Evolutionary conservation across 1,284 basidiomycete genomes (phyloP).

Genomic region (Moniliella sp.): DNA sequence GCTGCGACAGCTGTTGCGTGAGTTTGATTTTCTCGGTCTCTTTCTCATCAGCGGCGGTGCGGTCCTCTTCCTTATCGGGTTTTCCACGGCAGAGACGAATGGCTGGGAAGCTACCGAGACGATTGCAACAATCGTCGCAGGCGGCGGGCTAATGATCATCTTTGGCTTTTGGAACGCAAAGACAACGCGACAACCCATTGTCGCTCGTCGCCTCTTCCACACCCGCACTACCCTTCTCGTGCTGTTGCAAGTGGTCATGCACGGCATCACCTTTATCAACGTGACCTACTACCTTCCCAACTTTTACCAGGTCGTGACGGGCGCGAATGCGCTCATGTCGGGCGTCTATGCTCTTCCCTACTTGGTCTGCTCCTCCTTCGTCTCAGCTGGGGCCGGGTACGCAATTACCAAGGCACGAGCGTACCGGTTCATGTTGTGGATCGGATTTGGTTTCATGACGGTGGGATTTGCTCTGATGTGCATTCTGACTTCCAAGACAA

Average conservation of each 20-base stretch:
- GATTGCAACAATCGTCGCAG: constrained; percentile 52
- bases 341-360: constrained; percentile 56
- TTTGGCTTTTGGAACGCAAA: constrained; percentile 47
- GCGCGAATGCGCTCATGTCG: constrained; percentile 50
- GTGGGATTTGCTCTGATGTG: constrained; percentile 14
- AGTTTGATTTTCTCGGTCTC: constrained; percentile 60
- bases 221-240: constrained; percentile 53
- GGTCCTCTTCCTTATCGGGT: constrained; percentile 57
- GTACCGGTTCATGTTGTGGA: constrained; percentile 48
- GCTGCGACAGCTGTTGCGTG: constrained; percentile 42
- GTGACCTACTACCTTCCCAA: constrained; percentile 31
- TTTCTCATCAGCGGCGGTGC: constrained; percentile 50
- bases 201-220: constrained; percentile 58
- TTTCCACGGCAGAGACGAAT: constrained; percentile 49
- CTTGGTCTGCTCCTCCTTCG: constrained; percentile 45
- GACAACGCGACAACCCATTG: constrained; percentile 50
- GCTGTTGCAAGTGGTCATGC: constrained; percentile 45
- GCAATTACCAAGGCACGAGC: constrained; percentile 43
- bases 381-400: constrained; percentile 45
- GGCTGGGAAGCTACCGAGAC: constrained; percentile 39
- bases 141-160: constrained; percentile 42
- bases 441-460: constrained; percentile 15
- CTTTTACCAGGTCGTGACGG: constrained; percentile 53
- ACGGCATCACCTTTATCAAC: constrained; percentile 48
- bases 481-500: constrained; percentile 7